Evolutionary conservation across 202 grass and related monocot species (phyloP).

Genomic region (Bolboschoenoplectus hybrid): DNA sequence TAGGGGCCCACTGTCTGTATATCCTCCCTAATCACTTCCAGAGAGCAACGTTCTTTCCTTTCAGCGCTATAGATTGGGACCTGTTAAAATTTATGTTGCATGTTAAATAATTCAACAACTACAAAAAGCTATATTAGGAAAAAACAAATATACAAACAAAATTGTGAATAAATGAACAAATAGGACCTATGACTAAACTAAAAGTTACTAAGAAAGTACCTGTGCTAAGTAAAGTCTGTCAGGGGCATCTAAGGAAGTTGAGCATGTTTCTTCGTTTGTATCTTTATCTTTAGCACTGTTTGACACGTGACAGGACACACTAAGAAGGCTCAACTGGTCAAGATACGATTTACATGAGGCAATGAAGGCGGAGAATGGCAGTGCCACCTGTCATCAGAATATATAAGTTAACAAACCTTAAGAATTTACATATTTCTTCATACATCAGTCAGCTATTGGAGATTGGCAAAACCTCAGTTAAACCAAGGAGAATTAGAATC

Average conservation of each 20-base stretch:
- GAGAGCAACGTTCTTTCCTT: conserved; percentile 53
- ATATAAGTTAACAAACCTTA: background rate
- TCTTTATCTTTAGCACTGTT: conserved; percentile 31
- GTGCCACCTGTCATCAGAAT: conserved; percentile 51
- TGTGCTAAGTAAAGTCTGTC: conserved; percentile 82
- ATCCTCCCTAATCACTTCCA: conserved; percentile 67
- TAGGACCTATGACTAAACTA: background rate
- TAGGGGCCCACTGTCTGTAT: conserved; percentile 59
- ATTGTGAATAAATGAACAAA: conserved; percentile 28
- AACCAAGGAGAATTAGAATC: background rate
- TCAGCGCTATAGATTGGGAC: conserved; percentile 74
- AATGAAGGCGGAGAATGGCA: conserved; percentile 78
- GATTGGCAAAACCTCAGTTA: background rate
- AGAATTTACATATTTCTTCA: background rate
- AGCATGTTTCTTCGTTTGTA: conserved; percentile 44
- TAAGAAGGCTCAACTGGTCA: conserved; percentile 20
- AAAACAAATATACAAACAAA: conserved; percentile 12
- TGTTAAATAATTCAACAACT: conserved; percentile 18
- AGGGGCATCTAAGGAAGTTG: conserved; percentile 45
- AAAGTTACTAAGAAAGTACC: conserved; percentile 38
- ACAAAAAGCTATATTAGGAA: background rate
- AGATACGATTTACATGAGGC: conserved; percentile 69
- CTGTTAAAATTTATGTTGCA: conserved; percentile 44
- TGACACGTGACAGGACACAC: conserved; percentile 41
- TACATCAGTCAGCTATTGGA: background rate